Evolutionary conservation across 2,329 filamentous ascomycete genomes (phyloP).

Genomic region (Fusarium sp.): DNA sequence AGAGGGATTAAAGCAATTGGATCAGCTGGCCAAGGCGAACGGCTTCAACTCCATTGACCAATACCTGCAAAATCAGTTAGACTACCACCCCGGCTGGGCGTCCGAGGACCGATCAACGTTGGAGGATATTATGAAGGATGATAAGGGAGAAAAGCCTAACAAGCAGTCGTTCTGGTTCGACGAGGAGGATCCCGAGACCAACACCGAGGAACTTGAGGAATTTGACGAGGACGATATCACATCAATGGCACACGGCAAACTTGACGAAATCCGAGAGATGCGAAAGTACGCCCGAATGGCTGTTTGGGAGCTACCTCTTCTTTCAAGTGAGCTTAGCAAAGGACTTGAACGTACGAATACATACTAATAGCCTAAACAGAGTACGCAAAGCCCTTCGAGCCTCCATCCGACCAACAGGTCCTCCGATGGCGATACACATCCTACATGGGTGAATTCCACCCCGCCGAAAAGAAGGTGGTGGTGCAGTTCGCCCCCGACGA

Average conservation of each 20-base stretch:
- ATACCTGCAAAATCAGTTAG: slow-evolving; percentile 47
- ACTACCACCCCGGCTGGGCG: slow-evolving; percentile 47
- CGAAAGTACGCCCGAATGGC: slow-evolving; percentile 88
- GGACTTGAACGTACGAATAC: neutral
- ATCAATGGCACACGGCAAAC: slow-evolving; percentile 82
- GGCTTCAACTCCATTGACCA: slow-evolving; percentile 51
- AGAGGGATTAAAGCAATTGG: slow-evolving; percentile 50
- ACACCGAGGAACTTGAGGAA: slow-evolving; percentile 67
- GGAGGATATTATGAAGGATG: slow-evolving; percentile 48
- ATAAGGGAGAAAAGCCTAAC: slow-evolving; percentile 51
- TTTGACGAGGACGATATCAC: slow-evolving; percentile 88
- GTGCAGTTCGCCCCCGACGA: slow-evolving; percentile 86
- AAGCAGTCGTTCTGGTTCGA: slow-evolving; percentile 62
- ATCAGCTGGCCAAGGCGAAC: slow-evolving; percentile 52
- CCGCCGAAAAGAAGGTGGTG: slow-evolving; percentile 92
- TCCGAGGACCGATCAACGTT: slow-evolving; percentile 50
- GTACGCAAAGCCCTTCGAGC: slow-evolving; percentile 82
- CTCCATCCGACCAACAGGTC: slow-evolving; percentile 74
- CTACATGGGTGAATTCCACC: slow-evolving; percentile 94
- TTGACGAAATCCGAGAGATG: slow-evolving; percentile 89
- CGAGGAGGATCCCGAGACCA: slow-evolving; percentile 60
- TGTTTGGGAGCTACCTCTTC: slow-evolving; percentile 94
- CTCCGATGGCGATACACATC: slow-evolving; percentile 97
- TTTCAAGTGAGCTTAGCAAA: slow-evolving; percentile 75
- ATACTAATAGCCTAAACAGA: slow-evolving; percentile 63